These are phyloP conservation scores for Aureobasidium lini DNA, from an alignment of 2,329 filamentous ascomycete species.

Conservation along the genomic window DNA sequence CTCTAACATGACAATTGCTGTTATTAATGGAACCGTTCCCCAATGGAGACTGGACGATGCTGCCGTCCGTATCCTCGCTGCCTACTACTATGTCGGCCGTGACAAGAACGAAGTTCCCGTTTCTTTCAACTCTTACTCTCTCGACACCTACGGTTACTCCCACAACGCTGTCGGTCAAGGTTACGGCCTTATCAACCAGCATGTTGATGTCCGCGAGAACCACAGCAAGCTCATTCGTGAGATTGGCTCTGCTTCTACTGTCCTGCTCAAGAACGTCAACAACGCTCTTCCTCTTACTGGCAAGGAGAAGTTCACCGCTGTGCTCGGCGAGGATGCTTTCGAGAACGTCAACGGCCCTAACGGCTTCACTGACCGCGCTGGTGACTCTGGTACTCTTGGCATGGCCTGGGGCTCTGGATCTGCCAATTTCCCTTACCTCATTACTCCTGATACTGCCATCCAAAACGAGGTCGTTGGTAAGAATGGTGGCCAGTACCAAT, in stretches of 20 bases:
- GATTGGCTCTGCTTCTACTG: conserved; percentile 42
- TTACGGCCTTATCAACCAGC: conserved; percentile 55
- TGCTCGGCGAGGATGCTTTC: conserved; percentile 45
- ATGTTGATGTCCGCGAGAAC: conserved; percentile 69
- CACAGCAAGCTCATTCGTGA: conserved; percentile 67
- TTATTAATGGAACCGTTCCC: conserved; percentile 23
- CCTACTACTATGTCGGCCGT: conserved; percentile 43
- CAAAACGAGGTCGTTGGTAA: conserved; percentile 21
- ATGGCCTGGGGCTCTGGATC: conserved; percentile 43
- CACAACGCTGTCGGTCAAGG: conserved; percentile 56
- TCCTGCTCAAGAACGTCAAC: conserved; percentile 40
- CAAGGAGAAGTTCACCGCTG: conserved; percentile 39
- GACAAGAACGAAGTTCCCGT: conserved; percentile 41
- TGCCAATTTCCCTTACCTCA: conserved; percentile 27
- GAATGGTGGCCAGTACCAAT: conserved; percentile 20
- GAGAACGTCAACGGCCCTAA: conserved; percentile 41
- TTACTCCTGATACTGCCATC: conserved; percentile 25
- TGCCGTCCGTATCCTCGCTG: conserved; percentile 38
- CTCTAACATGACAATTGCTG: conserved; percentile 22
- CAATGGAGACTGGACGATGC: conserved; percentile 36
- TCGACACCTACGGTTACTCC: conserved; percentile 56
- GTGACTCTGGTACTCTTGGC: conserved; percentile 39
- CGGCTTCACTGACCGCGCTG: conserved; percentile 37
- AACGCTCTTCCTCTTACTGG: conserved; percentile 38
- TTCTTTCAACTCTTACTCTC: conserved; percentile 41